Base-by-base conservation (phyloP, 2,329 filamentous ascomycete genomes). In the Alternaria arborescens region DNA sequence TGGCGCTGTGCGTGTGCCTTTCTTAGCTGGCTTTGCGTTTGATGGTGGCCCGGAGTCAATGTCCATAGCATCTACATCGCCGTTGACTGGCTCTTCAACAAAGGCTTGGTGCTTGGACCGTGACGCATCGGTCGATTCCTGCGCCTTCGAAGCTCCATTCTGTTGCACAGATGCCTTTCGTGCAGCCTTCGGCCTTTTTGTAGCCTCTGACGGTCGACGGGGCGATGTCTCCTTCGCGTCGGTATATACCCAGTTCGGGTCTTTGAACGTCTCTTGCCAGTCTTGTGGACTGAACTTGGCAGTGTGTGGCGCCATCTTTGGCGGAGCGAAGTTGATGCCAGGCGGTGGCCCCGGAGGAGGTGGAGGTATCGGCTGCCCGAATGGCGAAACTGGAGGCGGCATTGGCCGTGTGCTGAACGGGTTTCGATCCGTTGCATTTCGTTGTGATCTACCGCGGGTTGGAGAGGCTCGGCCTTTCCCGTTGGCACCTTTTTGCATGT, bases 21-120 rank as follows among this genome's bases (percentile, higher is more conserved):
- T 55, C 40, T 58, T 60, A 3, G 58, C 46, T 5, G 63, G 64
- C 10, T 65, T 67, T 8, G 54, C 58, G 2, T 63, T 47, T 7
- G 71, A 57, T 60, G 78, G 60, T 69, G 78, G 61, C 18, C 74
- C 69, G 1, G 77, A 71, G 60, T 84, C 82, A 34, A 84, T 83
- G 50, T 84, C 82, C 82, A 84, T 84, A 0, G 80, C 80, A 65
- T 83, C 80, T 5, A 64, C 73, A 56, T 72, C 73, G 26, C 66
- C 69, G 38, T 63, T 70, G 1, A 34, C 54, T 8, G 60, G 56
- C 36, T 75, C 75, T 53, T 76, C 72, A 52, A 73, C 73, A 50
- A 70, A 73, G 14, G 74, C 70, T 50, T 77, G 76, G 43, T 71
- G 71, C 54, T 70, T 73, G 24, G 71, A 66, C n/a, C 67, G 71